Conservation (phyloP, 2,329 filamentous ascomycete genomes). For the Monosporascus sp. region DNA sequence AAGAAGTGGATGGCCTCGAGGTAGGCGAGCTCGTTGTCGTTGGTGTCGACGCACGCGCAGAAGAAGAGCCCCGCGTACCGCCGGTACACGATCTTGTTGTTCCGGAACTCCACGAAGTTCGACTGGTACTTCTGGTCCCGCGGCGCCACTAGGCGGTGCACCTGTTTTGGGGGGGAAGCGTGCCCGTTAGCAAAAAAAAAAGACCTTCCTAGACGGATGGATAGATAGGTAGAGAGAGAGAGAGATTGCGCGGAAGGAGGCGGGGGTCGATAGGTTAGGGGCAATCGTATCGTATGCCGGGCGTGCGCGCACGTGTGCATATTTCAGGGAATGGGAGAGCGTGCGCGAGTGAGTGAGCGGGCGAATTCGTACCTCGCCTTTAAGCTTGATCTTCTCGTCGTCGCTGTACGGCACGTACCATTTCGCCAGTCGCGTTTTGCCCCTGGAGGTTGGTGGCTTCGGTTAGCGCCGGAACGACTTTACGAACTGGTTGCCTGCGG, state of each 20-base stretch:
- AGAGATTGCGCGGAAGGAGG: too few relatives aligned
- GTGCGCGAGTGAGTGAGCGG: slow-evolving; percentile 1
- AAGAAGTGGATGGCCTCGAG: slow-evolving; percentile 99
- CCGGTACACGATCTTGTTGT: slow-evolving; percentile 95
- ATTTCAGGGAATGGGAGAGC: neutral
- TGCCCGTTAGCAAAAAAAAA: too few relatives aligned
- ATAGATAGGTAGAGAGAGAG: too few relatives aligned
- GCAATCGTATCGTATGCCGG: too few relatives aligned
- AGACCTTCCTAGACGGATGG: too few relatives aligned
- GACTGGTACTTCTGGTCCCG: slow-evolving; percentile 99
- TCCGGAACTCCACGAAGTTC: slow-evolving; percentile 96
- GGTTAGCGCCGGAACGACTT: neutral
- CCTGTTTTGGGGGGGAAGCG: slow-evolving; percentile 39
- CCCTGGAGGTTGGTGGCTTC: slow-evolving; percentile 46
- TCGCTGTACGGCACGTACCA: slow-evolving; percentile 99
- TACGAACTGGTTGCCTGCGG: too few relatives aligned
- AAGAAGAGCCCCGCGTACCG: slow-evolving; percentile 98
- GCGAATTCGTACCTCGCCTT: slow-evolving; percentile 69
- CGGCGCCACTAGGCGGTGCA: slow-evolving; percentile 94
- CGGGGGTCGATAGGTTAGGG: too few relatives aligned
- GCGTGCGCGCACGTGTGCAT: neutral
- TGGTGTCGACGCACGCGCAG: slow-evolving; percentile 97
- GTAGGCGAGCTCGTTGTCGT: slow-evolving; percentile 96
- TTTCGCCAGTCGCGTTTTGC: slow-evolving; percentile 96
- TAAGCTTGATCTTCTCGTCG: slow-evolving; percentile 98